Conservation (phyloP, 108 stramenopile species). For the Cyclotella baltica region DNA sequence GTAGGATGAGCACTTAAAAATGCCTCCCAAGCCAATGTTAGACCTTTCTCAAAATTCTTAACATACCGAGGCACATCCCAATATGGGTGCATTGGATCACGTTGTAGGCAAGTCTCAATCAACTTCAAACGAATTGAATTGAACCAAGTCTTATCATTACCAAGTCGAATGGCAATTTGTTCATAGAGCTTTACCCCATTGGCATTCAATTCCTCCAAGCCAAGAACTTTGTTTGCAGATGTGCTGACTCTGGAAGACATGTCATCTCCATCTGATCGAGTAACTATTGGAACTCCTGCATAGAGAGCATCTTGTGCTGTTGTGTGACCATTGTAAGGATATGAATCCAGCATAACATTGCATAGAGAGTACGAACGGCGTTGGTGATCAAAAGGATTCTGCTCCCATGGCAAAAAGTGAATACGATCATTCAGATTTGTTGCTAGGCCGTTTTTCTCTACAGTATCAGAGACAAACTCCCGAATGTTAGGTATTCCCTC, state of each 20-base stretch:
- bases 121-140: constrained; percentile 59
- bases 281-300: constrained; percentile 85
- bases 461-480: constrained; percentile 67
- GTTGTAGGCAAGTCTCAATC: constrained; percentile 71
- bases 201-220: constrained; percentile 81
- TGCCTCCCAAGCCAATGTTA: constrained; percentile 63
- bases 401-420: constrained; percentile 83
- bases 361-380: constrained; percentile 79
- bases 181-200: constrained; percentile 70
- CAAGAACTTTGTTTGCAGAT: constrained; percentile 80
- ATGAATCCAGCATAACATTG: constrained; percentile 86
- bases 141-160: constrained; percentile 59
- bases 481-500: constrained; percentile 68
- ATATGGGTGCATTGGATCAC: constrained; percentile 88
- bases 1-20: no score
- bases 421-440: constrained; percentile 64
- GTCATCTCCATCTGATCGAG: constrained; percentile 85
- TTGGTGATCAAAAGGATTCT: constrained; percentile 89
- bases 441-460: neutral
- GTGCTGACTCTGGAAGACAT: constrained; percentile 86
- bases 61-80: constrained; percentile 89
- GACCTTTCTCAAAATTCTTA: constrained; percentile 72
- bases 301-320: constrained; percentile 86
- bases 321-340: constrained; percentile 90
- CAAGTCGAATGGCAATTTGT: constrained; percentile 74